phyloP scores from a whole-genome alignment of 2,329 filamentous ascomycete genomes.

The Stagonosporopsis cucurbitacearum region DNA sequence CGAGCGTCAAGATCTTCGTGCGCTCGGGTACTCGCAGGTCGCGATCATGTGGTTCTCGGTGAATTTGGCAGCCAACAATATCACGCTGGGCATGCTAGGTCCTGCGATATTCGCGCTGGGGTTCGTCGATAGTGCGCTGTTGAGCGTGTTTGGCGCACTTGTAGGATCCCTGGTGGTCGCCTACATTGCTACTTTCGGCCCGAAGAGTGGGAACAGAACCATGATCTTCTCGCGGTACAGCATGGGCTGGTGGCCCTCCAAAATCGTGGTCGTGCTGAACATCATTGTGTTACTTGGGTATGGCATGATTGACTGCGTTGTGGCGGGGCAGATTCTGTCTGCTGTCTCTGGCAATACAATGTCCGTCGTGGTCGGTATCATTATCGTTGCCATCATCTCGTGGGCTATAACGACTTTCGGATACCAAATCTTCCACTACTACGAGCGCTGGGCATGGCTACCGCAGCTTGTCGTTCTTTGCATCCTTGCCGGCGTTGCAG shows the following conservation, averaged over 20 bases:
- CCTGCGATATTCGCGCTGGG: conserved; percentile 64
- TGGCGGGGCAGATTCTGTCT: conserved; percentile 72
- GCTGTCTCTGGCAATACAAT: conserved; percentile 67
- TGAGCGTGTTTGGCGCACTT: conserved; percentile 64
- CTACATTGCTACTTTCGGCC: conserved; percentile 68
- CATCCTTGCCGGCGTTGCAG: conserved; percentile 67
- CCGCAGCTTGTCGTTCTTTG: conserved; percentile 67
- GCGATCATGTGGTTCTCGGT: conserved; percentile 67
- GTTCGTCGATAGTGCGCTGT: conserved; percentile 63
- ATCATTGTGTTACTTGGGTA: conserved; percentile 69
- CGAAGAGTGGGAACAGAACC: conserved; percentile 66
- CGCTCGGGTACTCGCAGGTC: conserved; percentile 63
- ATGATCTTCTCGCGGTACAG: conserved; percentile 66
- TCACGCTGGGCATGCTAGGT: conserved; percentile 69
- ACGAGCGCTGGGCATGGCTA: conserved; percentile 71
- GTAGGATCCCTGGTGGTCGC: conserved; percentile 62
- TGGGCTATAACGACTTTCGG: conserved; percentile 72
- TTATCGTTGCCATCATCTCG: conserved; percentile 67
- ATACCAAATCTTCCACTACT: conserved; percentile 71
- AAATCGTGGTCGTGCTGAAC: conserved; percentile 68
- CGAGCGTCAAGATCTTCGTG: conserved; percentile 60
- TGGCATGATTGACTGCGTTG: conserved; percentile 67
- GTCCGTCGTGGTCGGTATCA: conserved; percentile 70
- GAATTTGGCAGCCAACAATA: conserved; percentile 68
- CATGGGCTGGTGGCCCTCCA: conserved; percentile 71